phyloP scores from a whole-genome alignment of 208 protist species.

The Wallacemonas collosoma region DNA sequence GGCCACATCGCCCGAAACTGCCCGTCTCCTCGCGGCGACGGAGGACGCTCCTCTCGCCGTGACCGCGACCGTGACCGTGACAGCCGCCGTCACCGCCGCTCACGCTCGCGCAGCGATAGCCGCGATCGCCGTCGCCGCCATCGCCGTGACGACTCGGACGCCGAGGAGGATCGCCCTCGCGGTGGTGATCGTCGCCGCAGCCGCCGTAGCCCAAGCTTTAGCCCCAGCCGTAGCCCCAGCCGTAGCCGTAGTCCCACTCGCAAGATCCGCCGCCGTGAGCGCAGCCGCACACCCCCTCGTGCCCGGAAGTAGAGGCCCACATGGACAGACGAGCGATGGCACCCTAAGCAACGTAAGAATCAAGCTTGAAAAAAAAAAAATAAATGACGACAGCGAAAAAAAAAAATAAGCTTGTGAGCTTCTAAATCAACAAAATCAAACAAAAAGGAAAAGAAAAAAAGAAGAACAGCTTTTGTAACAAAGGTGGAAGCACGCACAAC shows the following conservation, averaged over 20 bases:
- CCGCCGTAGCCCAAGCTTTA: conserved; percentile 32
- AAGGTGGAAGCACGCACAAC: not conserved
- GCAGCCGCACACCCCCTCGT: conserved; percentile 25
- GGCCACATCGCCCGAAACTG: conserved; percentile 59
- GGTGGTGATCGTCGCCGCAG: conserved; percentile 34
- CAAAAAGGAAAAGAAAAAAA: conserved; percentile 18
- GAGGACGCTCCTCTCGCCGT: not conserved
- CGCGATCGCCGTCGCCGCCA: conserved; percentile 32
- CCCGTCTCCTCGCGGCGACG: conserved; percentile 16
- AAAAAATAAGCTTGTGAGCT: not conserved
- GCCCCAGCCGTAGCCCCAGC: conserved; percentile 42
- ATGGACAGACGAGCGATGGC: no score
- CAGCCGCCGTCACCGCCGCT: conserved; percentile 16
- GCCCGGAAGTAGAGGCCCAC: conserved; percentile 3
- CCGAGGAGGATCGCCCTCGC: conserved; percentile 26
- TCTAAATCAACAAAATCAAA: not conserved
- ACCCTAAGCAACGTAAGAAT: no score
- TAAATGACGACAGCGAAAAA: not conserved
- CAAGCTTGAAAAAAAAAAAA: not conserved
- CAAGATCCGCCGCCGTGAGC: conserved; percentile 13
- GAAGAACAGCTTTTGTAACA: not conserved
- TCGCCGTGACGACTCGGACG: conserved; percentile 27
- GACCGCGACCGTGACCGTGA: conserved; percentile 19
- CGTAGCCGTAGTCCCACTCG: conserved; percentile 19
- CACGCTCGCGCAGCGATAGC: conserved; percentile 17